These are phyloP conservation scores for Xylaria sp. DNA, from an alignment of 2,329 filamentous ascomycete species.

Conservation along the genomic window DNA sequence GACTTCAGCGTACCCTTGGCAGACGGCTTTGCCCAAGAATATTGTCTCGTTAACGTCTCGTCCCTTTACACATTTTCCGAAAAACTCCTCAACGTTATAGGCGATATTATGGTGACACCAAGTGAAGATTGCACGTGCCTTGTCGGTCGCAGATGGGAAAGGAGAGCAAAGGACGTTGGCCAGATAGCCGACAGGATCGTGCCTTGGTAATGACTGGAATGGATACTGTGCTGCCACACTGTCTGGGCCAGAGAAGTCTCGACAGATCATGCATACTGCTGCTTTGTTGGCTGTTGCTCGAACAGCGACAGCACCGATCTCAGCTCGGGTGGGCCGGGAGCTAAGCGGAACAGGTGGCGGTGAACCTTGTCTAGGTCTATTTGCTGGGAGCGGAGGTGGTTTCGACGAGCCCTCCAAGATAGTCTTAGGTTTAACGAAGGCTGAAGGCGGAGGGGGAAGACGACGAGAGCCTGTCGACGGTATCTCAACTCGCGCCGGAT, in stretches of 20 bases:
- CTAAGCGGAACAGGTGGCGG: conserved; percentile 64
- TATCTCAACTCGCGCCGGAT: conserved; percentile 40
- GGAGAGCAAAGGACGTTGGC: conserved; percentile 80
- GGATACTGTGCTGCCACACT: conserved; percentile 81
- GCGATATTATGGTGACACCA: conserved; percentile 95
- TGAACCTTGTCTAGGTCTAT: conserved; percentile 49
- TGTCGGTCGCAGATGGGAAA: conserved; percentile 86
- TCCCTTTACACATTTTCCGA: conserved; percentile 72
- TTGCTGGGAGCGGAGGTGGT: conserved; percentile 41
- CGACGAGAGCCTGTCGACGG: conserved; percentile 50
- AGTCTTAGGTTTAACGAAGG: conserved; percentile 48
- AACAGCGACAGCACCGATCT: conserved; percentile 59
- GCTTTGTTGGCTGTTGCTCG: conserved; percentile 47
- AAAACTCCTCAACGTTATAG: conserved; percentile 86
- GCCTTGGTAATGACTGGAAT: conserved; percentile 72
- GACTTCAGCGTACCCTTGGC: conserved; percentile 87
- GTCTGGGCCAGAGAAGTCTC: conserved; percentile 88
- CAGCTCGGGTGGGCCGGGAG: conserved; percentile 62
- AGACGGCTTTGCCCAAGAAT: conserved; percentile 82
- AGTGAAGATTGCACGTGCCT: conserved; percentile 90
- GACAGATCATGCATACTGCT: conserved; percentile 75
- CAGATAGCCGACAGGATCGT: conserved; percentile 75
- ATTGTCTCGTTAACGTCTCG: conserved; percentile 79
- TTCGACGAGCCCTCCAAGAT: conserved; percentile 41
- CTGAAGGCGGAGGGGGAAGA: conserved; percentile 53